Conservation (phyloP, 768 basidiomycete genomes). For the Postia placenta region DNA sequence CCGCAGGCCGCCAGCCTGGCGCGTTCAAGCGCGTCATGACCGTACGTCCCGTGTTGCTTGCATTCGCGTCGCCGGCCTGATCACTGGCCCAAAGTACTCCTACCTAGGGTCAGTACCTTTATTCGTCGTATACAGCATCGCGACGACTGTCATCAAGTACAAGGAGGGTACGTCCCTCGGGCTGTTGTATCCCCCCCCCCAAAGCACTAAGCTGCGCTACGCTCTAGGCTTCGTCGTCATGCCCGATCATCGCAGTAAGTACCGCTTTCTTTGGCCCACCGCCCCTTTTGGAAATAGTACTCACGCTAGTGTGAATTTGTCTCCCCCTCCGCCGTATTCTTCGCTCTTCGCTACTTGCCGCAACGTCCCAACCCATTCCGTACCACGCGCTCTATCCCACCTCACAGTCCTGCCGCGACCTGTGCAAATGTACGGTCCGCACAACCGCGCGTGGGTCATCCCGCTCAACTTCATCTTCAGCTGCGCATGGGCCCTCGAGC, state of each 20-base stretch:
- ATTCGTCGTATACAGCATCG: slow-evolving; percentile 56
- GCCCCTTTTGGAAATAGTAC: neutral
- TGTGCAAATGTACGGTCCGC: slow-evolving; percentile 39
- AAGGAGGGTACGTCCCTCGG: slow-evolving; percentile 53
- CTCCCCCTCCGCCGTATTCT: neutral
- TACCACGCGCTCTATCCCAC: neutral
- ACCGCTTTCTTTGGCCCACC: no score
- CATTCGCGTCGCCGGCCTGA: neutral
- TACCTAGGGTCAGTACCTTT: slow-evolving; percentile 67
- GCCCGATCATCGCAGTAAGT: no score
- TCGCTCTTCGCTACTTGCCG: neutral
- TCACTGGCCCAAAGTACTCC: slow-evolving; percentile 45
- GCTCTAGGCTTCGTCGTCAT: neutral
- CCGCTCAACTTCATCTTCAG: slow-evolving; percentile 70
- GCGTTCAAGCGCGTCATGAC: slow-evolving; percentile 89
- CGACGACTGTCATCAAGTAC: slow-evolving; percentile 63
- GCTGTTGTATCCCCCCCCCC: slow-evolving; percentile 8
- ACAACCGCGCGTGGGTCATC: slow-evolving; percentile 49
- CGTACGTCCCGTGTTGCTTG: slow-evolving; percentile 36
- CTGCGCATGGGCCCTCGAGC: slow-evolving; percentile 69
- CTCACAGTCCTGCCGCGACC: slow-evolving; percentile 46
- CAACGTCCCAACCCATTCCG: neutral
- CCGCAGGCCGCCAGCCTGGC: slow-evolving; percentile 70
- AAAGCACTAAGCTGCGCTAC: slow-evolving; percentile 1
- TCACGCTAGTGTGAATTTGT: slow-evolving; percentile 30